Evolutionary conservation across 768 basidiomycete species (phyloP), one percentile per base, ranked within the genome.

Genomic region (Phanerochaete sordida): DNA sequence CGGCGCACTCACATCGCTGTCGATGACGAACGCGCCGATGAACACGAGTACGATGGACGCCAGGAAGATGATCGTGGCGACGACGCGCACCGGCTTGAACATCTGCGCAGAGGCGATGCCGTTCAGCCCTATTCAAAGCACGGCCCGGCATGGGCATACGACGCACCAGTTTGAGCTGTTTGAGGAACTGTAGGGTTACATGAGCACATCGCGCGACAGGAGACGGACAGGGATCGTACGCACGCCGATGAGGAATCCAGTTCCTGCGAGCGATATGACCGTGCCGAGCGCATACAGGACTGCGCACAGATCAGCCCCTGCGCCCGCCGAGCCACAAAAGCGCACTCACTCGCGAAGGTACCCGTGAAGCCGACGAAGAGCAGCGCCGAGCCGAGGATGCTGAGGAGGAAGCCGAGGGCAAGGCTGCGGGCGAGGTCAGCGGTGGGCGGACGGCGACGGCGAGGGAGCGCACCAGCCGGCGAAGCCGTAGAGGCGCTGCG

Each of bases 41-140:
- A 96, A 93, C 53, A 94, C 87, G 62, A 96, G 82, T 9, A 73
- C 88, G 62, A 97, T 91, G 16, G 88, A 86, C 0, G 74, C 89
- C 13, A 98, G 70, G 71, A 96, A 85, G 35, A 95, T 69, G 60
- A 94, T 71, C 1, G 92, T 85, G 2, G 95, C 94, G 21, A 91
- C 75, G 6, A 96, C 74, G 54, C 95, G 92, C 23, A 96, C 84
- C 52, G 93, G 91, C 74, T 95, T 95, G 82, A 96, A 96, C 94
- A 95, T 95, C 93, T 94, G n/a, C n/a, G n/a, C n/a, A n/a, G n/a
- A n/a, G n/a, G n/a, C n/a, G n/a, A n/a, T n/a, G n/a, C n/a, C 21
- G 33, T 44, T 57, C 16, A 45, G 3, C 1, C 21, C 24, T n/a
- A 11, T 31, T 52, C 21, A 45, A 56, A 24, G 35, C 27, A 16